phyloP scores from a whole-genome alignment of 306 rosid genomes.

The Prunus armeniaca region DNA sequence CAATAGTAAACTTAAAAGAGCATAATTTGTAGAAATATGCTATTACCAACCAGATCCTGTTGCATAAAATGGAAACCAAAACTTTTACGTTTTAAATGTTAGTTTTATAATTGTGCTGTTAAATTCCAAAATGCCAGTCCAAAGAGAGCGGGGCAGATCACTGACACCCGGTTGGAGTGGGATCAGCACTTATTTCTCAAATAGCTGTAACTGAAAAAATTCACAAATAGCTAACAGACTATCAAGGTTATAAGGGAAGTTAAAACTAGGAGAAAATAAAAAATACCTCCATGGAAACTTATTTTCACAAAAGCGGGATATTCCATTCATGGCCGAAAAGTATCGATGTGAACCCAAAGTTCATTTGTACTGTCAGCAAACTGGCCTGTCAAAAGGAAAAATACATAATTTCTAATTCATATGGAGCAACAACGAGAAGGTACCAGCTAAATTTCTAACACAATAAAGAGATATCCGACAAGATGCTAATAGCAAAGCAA shows the following conservation, averaged over 20 bases:
- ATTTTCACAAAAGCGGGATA: slow-evolving; percentile 86
- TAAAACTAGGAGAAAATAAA: slow-evolving; percentile 13
- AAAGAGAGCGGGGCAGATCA: background rate
- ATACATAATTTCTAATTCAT: background rate
- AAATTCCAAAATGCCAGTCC: slow-evolving; percentile 3
- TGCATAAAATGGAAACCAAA: background rate
- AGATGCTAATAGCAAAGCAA: background rate
- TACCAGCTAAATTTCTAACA: background rate
- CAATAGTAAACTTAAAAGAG: slow-evolving; percentile 1
- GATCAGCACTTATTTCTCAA: background rate
- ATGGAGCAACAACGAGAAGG: background rate
- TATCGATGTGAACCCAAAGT: slow-evolving; percentile 81
- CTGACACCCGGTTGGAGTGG: no score
- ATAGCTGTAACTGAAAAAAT: background rate
- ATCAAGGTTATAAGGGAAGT: slow-evolving; percentile 5
- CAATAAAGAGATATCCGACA: background rate
- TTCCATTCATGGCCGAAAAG: slow-evolving; percentile 98
- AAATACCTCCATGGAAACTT: slow-evolving; percentile 79
- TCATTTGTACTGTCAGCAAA: slow-evolving; percentile 41
- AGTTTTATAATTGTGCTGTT: background rate
- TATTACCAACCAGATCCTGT: background rate
- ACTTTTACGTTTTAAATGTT: background rate
- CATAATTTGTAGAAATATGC: background rate
- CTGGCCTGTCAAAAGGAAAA: slow-evolving; percentile 41
- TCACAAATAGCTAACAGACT: slow-evolving; percentile 5